A percentile compares a stretch with the other conserved stretches of the same genome.
Conservation (phyloP, 2,329 filamentous ascomycete species). For the Alternaria alternata region DNA sequence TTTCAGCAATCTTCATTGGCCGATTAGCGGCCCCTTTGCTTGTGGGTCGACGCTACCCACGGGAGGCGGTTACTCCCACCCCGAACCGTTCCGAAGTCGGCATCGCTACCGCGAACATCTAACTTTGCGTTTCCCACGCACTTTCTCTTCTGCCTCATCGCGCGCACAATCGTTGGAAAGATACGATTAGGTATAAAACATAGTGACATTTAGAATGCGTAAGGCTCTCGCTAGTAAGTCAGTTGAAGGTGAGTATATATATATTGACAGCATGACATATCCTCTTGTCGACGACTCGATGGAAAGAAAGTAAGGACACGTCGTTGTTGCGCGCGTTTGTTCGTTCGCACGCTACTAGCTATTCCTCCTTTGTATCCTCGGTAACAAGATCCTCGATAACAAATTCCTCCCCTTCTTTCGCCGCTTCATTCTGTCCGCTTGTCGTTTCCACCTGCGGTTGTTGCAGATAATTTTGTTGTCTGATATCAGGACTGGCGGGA, state of each 20-base stretch:
- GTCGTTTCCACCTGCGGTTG: background rate
- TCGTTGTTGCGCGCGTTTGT: background rate
- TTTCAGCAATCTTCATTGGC: background rate
- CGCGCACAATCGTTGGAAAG: background rate
- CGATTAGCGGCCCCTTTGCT: background rate
- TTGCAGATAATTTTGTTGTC: background rate
- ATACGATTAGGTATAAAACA: background rate
- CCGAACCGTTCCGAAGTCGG: background rate
- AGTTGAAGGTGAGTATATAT: background rate
- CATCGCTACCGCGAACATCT: background rate
- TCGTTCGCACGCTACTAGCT: too few species aligned
- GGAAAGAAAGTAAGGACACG: background rate
- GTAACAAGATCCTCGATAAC: too few species aligned
- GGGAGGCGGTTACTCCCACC: background rate
- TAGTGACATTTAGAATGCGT: background rate
- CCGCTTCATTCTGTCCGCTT: background rate
- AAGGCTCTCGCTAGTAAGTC: background rate
- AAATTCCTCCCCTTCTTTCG: background rate
- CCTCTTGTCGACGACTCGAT: background rate
- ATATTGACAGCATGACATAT: background rate
- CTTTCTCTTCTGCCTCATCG: background rate
- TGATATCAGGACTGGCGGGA: background rate
- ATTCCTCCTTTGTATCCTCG: too few species aligned
- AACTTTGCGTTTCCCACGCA: background rate
- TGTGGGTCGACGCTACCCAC: background rate